These are phyloP conservation scores for Aspergillus nidulans DNA, from an alignment of 495 filamentous ascomycete species.

Conservation along the genomic window DNA sequence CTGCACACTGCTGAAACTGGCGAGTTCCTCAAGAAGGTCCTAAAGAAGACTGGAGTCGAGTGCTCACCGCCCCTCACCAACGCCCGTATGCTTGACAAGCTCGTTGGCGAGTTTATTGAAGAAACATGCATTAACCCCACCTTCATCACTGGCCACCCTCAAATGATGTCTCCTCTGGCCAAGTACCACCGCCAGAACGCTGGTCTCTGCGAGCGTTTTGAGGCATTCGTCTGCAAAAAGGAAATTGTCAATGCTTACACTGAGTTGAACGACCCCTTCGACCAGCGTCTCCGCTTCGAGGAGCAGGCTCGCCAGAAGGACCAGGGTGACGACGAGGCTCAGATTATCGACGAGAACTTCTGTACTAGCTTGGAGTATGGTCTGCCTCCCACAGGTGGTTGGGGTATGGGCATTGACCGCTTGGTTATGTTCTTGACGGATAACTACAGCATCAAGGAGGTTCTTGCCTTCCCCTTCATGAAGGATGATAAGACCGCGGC, in stretches of 20 bases:
- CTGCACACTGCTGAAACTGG: conserved; percentile 85
- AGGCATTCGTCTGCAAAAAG: conserved; percentile 97
- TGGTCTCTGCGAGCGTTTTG: conserved; percentile 93
- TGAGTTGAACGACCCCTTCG: conserved; percentile 95
- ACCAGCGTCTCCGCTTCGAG: conserved; percentile 90
- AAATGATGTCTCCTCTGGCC: conserved; percentile 97
- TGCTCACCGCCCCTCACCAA: conserved; percentile 89
- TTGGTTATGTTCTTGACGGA: conserved; percentile 97
- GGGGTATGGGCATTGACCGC: conserved; percentile 96
- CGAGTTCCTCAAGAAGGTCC: conserved; percentile 75
- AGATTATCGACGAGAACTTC: conserved; percentile 93
- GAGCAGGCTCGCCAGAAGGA: conserved; percentile 95
- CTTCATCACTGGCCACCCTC: conserved; percentile 89
- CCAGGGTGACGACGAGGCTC: conserved; percentile 94
- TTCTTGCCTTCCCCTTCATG: conserved; percentile 88
- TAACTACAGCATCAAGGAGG: conserved; percentile 94
- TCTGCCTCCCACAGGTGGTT: conserved; percentile 90
- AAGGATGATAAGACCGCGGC: conserved; percentile 57
- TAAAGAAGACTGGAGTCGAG: conserved; percentile 86
- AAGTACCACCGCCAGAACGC: conserved; percentile 81
- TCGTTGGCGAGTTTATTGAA: conserved; percentile 95
- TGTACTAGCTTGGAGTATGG: conserved; percentile 79
- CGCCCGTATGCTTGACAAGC: conserved; percentile 95
- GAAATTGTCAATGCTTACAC: conserved; percentile 96
- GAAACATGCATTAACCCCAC: conserved; percentile 90